Percentiles rank a stretch among this genome's conserved stretches.
Conservation (phyloP, 2,329 filamentous ascomycete genomes). For the Aspergillus sp. region DNA sequence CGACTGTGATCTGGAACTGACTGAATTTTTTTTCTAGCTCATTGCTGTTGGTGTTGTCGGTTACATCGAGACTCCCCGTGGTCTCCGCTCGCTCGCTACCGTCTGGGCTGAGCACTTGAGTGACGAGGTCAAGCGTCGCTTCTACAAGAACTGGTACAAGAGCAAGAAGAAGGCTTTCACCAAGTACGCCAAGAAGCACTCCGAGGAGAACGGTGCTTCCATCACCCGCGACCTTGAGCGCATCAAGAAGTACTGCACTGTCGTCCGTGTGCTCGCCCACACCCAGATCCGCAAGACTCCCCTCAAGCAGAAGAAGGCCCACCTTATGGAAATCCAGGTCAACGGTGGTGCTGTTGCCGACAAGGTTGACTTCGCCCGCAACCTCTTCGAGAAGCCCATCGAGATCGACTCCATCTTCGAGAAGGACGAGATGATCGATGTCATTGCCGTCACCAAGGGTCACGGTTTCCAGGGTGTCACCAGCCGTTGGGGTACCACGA, state of each 20-base stretch:
- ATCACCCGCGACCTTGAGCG: slow-evolving; percentile 98
- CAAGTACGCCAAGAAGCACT: slow-evolving; percentile 99
- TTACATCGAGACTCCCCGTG: slow-evolving; percentile 99
- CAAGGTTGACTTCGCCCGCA: slow-evolving; percentile 95
- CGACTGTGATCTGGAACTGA: neutral
- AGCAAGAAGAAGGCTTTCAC: slow-evolving; percentile 99
- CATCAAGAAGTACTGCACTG: slow-evolving; percentile 99
- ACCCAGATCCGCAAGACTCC: slow-evolving; percentile 99
- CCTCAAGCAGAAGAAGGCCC: slow-evolving; percentile 99
- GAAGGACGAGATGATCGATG: slow-evolving; percentile 99
- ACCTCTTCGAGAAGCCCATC: slow-evolving; percentile 98
- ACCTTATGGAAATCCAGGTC: slow-evolving; percentile 99
- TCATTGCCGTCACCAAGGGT: slow-evolving; percentile 99
- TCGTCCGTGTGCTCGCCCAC: slow-evolving; percentile 98
- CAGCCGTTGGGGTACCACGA: slow-evolving; percentile 98
- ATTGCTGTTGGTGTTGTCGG: slow-evolving; percentile 99
- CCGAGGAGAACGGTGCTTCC: slow-evolving; percentile 83
- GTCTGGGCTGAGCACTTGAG: slow-evolving; percentile 99
- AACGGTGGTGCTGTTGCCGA: slow-evolving; percentile 95
- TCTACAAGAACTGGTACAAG: slow-evolving; percentile 99
- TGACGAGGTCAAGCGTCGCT: slow-evolving; percentile 98
- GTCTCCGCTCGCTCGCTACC: slow-evolving; percentile 98
- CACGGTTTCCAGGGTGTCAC: slow-evolving; percentile 98
- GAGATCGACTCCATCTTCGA: slow-evolving; percentile 93
- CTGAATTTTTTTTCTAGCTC: slow-evolving; percentile 63